phyloP scores from a whole-genome alignment of 495 filamentous ascomycete species.

The Penicillium lagena region DNA sequence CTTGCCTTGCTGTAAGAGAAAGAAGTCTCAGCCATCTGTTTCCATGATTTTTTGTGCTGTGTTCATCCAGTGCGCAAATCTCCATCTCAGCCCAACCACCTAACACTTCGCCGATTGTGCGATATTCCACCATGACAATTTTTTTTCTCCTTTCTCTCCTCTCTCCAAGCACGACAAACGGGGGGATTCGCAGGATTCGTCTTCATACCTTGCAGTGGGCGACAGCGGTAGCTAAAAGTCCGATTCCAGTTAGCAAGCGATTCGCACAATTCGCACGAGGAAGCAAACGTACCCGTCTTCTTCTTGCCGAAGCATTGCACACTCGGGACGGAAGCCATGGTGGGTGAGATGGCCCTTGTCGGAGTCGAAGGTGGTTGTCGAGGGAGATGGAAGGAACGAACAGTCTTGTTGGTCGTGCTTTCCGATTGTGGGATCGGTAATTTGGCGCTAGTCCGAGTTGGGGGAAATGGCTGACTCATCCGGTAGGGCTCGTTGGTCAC shows the following conservation, averaged over 20 bases:
- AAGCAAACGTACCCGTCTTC: conserved; percentile 59
- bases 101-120: no score
- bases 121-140: not conserved
- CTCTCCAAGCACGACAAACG: conserved; percentile 10
- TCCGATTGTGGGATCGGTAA: conserved; percentile 28
- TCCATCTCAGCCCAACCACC: no score
- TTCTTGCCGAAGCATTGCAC: conserved; percentile 96
- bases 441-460: conserved; percentile 18
- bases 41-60: conserved; percentile 10
- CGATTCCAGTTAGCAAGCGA: conserved; percentile 27
- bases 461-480: conserved; percentile 7
- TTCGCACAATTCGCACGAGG: not conserved
- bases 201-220: conserved; percentile 87
- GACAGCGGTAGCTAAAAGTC: conserved; percentile 65
- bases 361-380: conserved; percentile 41
- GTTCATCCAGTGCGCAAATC: not conserved
- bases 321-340: conserved; percentile 74
- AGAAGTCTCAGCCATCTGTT: conserved; percentile 25
- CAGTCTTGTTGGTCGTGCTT: no score
- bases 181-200: conserved; percentile 7
- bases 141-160: conserved; percentile 1
- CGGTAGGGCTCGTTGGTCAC: conserved; percentile 22
- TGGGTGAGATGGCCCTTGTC: conserved; percentile 43
- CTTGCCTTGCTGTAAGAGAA: conserved; percentile 63
- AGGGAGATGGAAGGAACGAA: conserved; percentile 22